A percentile compares a stretch with the other conserved stretches of the same genome.
Evolutionary conservation across 164 flowering plant species (phyloP).

Genomic region (Amborella trichopoda): DNA sequence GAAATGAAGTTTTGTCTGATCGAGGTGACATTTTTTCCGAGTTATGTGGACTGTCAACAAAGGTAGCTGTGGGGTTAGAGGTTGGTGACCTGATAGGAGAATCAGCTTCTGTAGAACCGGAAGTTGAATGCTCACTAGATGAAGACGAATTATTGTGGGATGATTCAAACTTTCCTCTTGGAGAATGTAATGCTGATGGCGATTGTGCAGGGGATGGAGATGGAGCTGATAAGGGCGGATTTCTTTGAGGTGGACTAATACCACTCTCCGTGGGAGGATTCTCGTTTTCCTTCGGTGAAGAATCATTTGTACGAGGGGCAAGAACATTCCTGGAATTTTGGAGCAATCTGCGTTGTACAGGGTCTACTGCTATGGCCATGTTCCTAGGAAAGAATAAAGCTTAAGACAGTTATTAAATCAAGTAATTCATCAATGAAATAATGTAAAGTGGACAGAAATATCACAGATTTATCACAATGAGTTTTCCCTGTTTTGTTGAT

Average conservation of each 20-base stretch:
- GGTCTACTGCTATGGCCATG: slow-evolving; percentile 9
- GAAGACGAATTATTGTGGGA: slow-evolving; percentile 15
- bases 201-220: slow-evolving; percentile 4
- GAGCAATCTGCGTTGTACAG: slow-evolving; percentile 20
- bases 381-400: slow-evolving; percentile 8
- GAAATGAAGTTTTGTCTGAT: slow-evolving; percentile 2
- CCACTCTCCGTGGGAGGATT: slow-evolving; percentile 1
- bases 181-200: slow-evolving; percentile 7
- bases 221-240: slow-evolving; percentile 11
- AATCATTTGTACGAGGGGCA: neutral
- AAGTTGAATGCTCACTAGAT: slow-evolving; percentile 5
- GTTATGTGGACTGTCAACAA: slow-evolving; percentile 14
- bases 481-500: no score
- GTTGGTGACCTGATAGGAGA: slow-evolving; percentile 6
- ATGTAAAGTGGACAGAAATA: no score
- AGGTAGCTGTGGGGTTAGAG: slow-evolving; percentile 10
- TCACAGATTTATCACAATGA: no score
- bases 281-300: neutral
- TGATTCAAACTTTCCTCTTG: slow-evolving; percentile 6
- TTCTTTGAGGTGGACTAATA: no score
- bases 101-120: slow-evolving; percentile 4
- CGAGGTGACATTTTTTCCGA: neutral
- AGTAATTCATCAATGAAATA: no score
- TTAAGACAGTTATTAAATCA: no score
- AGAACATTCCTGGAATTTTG: no score